These are phyloP conservation scores for Sclerotinia subarctica DNA, from an alignment of 2,329 filamentous ascomycete genomes.

Conservation along the genomic window DNA sequence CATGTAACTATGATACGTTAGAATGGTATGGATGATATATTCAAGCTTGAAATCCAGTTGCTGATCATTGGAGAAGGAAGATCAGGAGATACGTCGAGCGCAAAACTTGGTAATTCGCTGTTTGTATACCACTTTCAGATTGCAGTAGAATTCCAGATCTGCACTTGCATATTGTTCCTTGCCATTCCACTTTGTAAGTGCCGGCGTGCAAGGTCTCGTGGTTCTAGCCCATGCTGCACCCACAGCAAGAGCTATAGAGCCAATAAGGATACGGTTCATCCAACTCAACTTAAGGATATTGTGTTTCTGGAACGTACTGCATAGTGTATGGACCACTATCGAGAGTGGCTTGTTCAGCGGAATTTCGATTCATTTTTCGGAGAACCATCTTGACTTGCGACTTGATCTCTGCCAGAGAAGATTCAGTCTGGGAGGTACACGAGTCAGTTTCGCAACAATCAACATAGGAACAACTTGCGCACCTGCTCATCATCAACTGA, in stretches of 20 bases:
- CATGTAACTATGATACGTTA: slow-evolving; percentile 61
- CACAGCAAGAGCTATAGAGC: not conserved
- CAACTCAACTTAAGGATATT: not conserved
- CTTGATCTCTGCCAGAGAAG: slow-evolving; percentile 82
- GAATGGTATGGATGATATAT: not conserved
- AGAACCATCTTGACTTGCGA: slow-evolving; percentile 86
- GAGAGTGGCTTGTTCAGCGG: slow-evolving; percentile 87
- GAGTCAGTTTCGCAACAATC: slow-evolving; percentile 17
- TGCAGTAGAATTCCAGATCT: not conserved
- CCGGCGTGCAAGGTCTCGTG: not conserved
- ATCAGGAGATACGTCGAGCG: too few species aligned
- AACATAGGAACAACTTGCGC: slow-evolving; percentile 29
- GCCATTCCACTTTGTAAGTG: not conserved
- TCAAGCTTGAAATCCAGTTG: not conserved
- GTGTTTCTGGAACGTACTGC: slow-evolving; percentile 61
- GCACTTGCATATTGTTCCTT: not conserved
- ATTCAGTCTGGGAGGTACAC: slow-evolving; percentile 53
- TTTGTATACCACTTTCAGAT: not conserved
- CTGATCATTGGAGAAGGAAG: not conserved
- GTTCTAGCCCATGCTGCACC: not conserved
- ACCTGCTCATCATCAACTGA: slow-evolving; percentile 89
- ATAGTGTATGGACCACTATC: slow-evolving; percentile 79
- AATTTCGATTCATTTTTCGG: slow-evolving; percentile 81
- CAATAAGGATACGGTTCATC: not conserved
- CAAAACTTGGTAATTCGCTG: not conserved